phyloP scores from a whole-genome alignment of 176 grass and related monocot species.

The Aegilops longissima region DNA sequence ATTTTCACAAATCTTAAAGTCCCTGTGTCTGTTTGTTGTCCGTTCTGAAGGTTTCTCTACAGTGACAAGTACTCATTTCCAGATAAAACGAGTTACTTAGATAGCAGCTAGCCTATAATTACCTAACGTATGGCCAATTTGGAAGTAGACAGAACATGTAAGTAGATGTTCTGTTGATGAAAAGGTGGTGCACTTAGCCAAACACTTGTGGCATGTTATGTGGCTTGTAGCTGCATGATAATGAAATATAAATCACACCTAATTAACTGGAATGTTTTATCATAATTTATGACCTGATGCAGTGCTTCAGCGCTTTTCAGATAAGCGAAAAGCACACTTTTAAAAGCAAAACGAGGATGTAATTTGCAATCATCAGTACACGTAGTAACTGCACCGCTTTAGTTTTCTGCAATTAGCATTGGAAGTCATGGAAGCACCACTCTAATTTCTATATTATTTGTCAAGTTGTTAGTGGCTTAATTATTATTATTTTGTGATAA shows the following conservation, averaged over 20 bases:
- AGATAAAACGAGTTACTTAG: not conserved
- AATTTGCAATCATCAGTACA: slow-evolving; percentile 1
- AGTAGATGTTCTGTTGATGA: not conserved
- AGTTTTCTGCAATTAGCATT: slow-evolving; percentile 5
- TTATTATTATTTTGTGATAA: not conserved
- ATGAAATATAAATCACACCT: not conserved
- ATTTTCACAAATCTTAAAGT: not conserved
- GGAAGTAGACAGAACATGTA: not conserved
- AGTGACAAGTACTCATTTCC: not conserved
- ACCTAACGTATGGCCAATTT: not conserved
- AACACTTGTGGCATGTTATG: slow-evolving; percentile 3
- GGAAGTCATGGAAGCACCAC: not conserved
- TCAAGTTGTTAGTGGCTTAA: not conserved
- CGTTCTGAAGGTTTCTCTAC: not conserved
- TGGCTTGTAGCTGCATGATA: not conserved
- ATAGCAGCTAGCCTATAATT: not conserved
- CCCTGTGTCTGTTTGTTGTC: not conserved
- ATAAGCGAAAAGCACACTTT: not conserved
- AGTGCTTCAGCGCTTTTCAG: not conserved
- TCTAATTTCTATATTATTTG: not conserved
- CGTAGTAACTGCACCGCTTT: not conserved
- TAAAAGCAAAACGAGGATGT: not conserved
- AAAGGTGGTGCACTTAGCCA: not conserved
- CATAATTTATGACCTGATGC: not conserved
- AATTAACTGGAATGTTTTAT: not conserved